Base-by-base conservation (phyloP, 2,329 filamentous ascomycete species). In the Sporothrix globosa region DNA sequence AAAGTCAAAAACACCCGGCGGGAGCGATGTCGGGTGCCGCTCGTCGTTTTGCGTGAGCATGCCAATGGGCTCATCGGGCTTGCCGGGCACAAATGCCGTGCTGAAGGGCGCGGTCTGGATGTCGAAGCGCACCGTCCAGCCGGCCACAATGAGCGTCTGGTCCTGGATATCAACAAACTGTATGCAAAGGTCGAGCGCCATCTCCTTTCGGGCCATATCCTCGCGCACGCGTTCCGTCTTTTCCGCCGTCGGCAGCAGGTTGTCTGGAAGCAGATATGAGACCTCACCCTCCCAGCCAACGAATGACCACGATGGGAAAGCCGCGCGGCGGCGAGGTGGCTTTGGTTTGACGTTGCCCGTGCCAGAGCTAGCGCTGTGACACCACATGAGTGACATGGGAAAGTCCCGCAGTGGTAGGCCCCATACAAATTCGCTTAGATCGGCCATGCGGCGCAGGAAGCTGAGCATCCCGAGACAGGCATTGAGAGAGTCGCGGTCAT, bases 321-420 rank as follows among this genome's bases (percentile, higher is more conserved):
- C 70, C 9, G 52, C 0, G 21, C 70, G 70, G 11, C 70, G 56
- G 39, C 67, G 48, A 1, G 66, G 66, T 2, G 44, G 61, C 1
- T 2, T 4, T 17, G 24, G 61, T 19, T 34, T 66, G 44, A 21
- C 13, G 44, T 66, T 66, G 24, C 44, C 44, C 24, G 17, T 39
- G 19, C 39, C 30, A 14, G 27, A 52, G n/a, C 39, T 13, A 13
- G 19, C 24, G 10, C 19, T 19, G 41, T 71, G 70, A n/a, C 14
- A 41, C 70, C 70, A 71, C 58, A 63, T 68, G 53, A 71, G 67
- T 9, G 70, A 65, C 70, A 69, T n/a, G 2, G 70, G 70, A 17
- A 69, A 69, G 52, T 71, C 66, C 52, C 39, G 52, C 39, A 71
- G 34, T 13, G 70, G 70, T 39, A 71, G 60, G 41, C 70, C 69